phyloP scores from a whole-genome alignment of 2,329 filamentous ascomycete species.

The Chrysosporium queenslandicum region DNA sequence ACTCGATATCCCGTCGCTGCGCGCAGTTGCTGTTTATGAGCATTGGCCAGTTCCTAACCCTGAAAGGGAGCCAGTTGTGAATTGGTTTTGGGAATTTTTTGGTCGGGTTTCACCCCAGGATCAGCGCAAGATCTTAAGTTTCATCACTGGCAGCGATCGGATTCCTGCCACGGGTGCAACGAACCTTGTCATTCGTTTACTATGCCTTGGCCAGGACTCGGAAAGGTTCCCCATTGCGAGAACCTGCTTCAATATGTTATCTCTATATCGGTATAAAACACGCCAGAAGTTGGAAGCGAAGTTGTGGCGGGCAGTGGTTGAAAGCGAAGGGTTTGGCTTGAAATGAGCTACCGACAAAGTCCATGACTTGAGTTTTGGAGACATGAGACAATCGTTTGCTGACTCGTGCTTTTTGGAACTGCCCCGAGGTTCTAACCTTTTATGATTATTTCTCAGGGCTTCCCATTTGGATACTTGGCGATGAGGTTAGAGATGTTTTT shows the following conservation, averaged over 20 bases:
- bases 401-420: too few relatives aligned
- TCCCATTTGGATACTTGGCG: not conserved
- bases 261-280: slow-evolving; percentile 61
- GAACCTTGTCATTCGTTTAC: slow-evolving; percentile 64
- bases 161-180: slow-evolving; percentile 81
- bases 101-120: slow-evolving; percentile 52
- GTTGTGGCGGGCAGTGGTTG: slow-evolving; percentile 77
- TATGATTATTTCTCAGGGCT: too few relatives aligned
- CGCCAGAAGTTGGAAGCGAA: slow-evolving; percentile 57
- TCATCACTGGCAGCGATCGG: slow-evolving; percentile 82
- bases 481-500: not conserved
- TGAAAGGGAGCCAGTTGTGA: slow-evolving; percentile 57
- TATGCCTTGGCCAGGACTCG: slow-evolving; percentile 63
- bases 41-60: slow-evolving; percentile 54
- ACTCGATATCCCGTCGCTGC: slow-evolving; percentile 65
- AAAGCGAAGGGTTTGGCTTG: slow-evolving; percentile 86
- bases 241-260: slow-evolving; percentile 83
- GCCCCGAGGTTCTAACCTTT: too few relatives aligned
- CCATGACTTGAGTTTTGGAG: not conserved
- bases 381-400: too few relatives aligned
- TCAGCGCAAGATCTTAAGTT: slow-evolving; percentile 70
- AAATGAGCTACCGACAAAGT: too few relatives aligned
- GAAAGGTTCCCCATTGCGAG: slow-evolving; percentile 71
- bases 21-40: slow-evolving; percentile 69
- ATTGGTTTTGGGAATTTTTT: slow-evolving; percentile 87